Conservation (phyloP, 2,329 filamentous ascomycete genomes). For the Diaporthe batatas region DNA sequence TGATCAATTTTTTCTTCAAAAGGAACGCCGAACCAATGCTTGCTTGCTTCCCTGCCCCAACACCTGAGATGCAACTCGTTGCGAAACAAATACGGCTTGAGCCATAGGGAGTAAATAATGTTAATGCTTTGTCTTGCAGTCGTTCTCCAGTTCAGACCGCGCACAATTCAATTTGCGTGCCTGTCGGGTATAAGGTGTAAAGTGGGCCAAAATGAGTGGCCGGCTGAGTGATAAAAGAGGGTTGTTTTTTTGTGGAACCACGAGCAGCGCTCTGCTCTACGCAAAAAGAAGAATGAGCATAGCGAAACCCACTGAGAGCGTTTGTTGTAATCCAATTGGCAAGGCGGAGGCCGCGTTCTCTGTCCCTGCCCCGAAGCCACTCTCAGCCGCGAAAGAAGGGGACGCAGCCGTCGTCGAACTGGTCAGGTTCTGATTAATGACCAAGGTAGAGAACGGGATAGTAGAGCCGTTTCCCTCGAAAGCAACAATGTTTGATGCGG, state of each 20-base stretch:
- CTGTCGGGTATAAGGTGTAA: constrained; percentile 9
- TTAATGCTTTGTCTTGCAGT: background rate
- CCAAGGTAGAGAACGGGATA: constrained; percentile 64
- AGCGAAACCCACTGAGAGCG: constrained; percentile 41
- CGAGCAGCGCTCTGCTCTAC: background rate
- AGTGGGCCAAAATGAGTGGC: background rate
- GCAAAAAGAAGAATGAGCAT: background rate
- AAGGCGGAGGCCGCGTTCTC: constrained; percentile 43
- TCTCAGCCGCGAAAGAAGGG: constrained; percentile 53
- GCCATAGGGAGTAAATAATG: background rate
- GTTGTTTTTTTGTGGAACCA: too few species aligned
- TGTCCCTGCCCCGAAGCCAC: constrained; percentile 52
- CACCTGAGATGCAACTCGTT: constrained; percentile 24
- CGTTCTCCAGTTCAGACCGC: too few species aligned
- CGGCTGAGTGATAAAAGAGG: background rate
- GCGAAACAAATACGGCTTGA: constrained; percentile 1
- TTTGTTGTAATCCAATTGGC: constrained; percentile 45
- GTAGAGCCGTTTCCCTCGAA: constrained; percentile 63
- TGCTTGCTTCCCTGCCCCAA: constrained; percentile 12
- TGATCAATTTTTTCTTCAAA: background rate
- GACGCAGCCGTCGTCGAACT: constrained; percentile 46
- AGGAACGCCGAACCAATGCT: constrained; percentile 29
- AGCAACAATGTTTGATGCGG: constrained; percentile 61
- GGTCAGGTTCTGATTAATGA: constrained; percentile 55
- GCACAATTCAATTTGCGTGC: too few species aligned